Evolutionary conservation across 371 early-diverging fungal species (phyloP), one percentile per base, ranked within the genome.

Genomic region (Neoconidiobolus thromboides): DNA sequence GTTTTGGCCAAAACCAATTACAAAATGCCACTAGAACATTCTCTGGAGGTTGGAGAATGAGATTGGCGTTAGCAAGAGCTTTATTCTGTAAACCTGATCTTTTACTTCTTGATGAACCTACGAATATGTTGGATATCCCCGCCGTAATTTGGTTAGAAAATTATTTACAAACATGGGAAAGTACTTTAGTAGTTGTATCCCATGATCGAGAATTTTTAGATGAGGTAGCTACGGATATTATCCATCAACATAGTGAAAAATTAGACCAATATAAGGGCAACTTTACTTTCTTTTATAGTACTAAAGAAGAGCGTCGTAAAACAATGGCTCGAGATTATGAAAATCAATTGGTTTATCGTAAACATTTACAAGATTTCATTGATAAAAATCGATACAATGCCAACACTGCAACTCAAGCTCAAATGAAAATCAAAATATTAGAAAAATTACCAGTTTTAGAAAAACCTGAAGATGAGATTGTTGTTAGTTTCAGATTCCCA

Each of bases 331-430:
- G 87, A 60, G 95, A 98, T 72, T 91, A 96, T 71, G 91, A 96
- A 77, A 75, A 91, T 60, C 93, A 98, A 75, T 70, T 91, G 71
- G 81, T 86, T 69, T 87, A 91, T 67, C 85, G 93, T 26, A 82
- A 89, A 64, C 95, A 95, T 72, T 71, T 94, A 64, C 91, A 96
- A 69, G 94, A 88, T 42, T 99, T 96, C 68, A 93, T 99, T 63
- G 98, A 98, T 68, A 83, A 96, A 53, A 98, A 98, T 93, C 77
- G 99, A 67, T 96, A 91, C 73, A 97, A 96, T 74, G 96, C 99
- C 48, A 96, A 94, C 65, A 79, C 96, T 60, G 93, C 96, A 26
- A 86, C 96, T 38, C 96, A 96, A 72, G 99, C 96, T 6, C 99
- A 99, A 75, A 84, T 81, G 65, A 96, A 91, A 74, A 83, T 99